Evolutionary conservation across 192 early-diverging fungal species (phyloP).

Genomic region (Diversispora epigaea): DNA sequence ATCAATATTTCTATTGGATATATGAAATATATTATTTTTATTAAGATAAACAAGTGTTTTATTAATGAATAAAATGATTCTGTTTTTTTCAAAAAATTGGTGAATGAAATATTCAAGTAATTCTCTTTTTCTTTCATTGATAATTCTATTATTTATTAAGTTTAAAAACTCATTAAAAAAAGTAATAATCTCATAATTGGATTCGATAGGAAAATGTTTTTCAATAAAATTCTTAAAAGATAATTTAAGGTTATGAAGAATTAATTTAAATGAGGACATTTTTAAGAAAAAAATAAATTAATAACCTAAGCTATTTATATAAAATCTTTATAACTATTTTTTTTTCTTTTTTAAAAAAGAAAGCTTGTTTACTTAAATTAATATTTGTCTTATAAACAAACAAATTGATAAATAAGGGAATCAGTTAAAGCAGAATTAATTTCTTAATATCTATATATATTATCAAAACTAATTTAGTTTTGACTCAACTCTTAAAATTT

Average conservation of each 20-base stretch:
- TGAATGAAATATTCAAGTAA: background rate
- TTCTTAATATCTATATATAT: too few species aligned
- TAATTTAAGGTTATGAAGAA: background rate
- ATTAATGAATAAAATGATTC: background rate
- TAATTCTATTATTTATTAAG: background rate
- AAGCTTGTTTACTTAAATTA: too few species aligned
- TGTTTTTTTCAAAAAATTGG: background rate
- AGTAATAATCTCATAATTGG: too few species aligned
- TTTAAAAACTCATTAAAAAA: background rate
- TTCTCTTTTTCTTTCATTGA: background rate
- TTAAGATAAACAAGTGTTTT: background rate
- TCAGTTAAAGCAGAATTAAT: too few species aligned
- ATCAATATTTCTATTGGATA: background rate
- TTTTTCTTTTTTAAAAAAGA: too few species aligned
- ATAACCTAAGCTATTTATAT: background rate
- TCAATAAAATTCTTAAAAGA: background rate
- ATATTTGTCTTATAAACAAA: too few species aligned
- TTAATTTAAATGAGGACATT: background rate
- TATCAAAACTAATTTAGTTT: too few species aligned
- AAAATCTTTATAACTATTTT: background rate
- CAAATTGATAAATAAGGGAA: too few species aligned
- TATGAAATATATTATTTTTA: background rate
- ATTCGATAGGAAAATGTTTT: background rate
- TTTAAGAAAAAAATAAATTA: background rate
- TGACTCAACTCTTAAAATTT: too few species aligned